A percentile compares a stretch with the other conserved stretches of the same genome.
Evolutionary conservation across 2,329 filamentous ascomycete species (phyloP).

Genomic region (Cytospora piceae): DNA sequence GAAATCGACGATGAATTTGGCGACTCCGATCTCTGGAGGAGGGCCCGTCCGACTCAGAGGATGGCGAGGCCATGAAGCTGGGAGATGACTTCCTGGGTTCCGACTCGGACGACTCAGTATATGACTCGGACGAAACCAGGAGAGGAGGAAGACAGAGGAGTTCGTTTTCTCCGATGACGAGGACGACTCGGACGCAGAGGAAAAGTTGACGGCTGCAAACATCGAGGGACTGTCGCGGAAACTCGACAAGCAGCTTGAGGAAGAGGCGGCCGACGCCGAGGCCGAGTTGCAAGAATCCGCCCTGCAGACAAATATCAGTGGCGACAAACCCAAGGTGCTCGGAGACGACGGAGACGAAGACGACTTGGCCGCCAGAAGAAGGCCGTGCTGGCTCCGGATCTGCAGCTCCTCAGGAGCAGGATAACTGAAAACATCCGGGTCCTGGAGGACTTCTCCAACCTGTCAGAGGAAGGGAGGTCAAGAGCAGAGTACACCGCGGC

Average conservation of each 20-base stretch:
- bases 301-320: constrained; percentile 90
- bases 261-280: constrained; percentile 81
- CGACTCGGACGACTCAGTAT: constrained; percentile 60
- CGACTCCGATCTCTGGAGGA: constrained; percentile 52
- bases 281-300: constrained; percentile 84
- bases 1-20: constrained; percentile 45
- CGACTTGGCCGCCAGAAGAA: constrained; percentile 44
- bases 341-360: constrained; percentile 45
- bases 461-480: constrained; percentile 79
- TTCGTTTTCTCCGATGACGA: constrained; percentile 96
- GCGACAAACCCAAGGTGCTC: constrained; percentile 46
- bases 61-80: constrained; percentile 45
- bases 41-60: constrained; percentile 46
- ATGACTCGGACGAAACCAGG: constrained; percentile 68
- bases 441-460: constrained; percentile 82
- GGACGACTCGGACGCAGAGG: constrained; percentile 84
- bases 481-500: constrained; percentile 86
- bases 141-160: constrained; percentile 56
- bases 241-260: constrained; percentile 75
- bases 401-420: constrained; percentile 83
- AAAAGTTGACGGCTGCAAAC: constrained; percentile 91
- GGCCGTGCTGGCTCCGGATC: constrained; percentile 77
- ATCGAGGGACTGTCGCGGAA: constrained; percentile 89
- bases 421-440: constrained; percentile 94
- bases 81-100: constrained; percentile 65